Base-by-base conservation (phyloP, 176 grass and related monocot genomes). In the Eragrostis curvula region DNA sequence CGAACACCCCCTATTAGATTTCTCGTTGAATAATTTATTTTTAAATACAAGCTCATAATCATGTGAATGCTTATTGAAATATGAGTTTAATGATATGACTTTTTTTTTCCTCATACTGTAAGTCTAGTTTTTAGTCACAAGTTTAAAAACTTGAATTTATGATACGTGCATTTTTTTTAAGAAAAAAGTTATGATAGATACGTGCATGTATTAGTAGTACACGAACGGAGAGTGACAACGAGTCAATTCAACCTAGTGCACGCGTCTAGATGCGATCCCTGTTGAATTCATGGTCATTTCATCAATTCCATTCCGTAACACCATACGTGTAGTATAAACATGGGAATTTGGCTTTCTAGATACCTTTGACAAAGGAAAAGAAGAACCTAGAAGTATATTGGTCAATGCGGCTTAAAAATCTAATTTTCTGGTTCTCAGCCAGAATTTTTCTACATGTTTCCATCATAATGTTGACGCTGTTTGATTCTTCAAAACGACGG, bases 241-340 rank as follows among this genome's bases (percentile, higher is more conserved):
- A 39, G 77, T 63, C 45, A 53, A 30, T 46, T 51, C 30, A 5
- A 66, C 6, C 25, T 68, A 66, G 75, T 73, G 55, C 47, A 39
- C 36, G 11, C 25, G 44, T 66, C 84, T 56, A 66, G 56, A 73
- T 32, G 48, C 0, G 16, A 15, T 36, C 12, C 18, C 14, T 43
- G 67, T 66, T 80, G 68, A 80, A 86, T 66, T 53, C 57, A 39
- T 9, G 23, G 2, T 56, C 48, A 3, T 42, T 79, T 55, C 56
- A 58, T 58, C n/a, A 3, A 5, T 23, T n/a, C 8, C 11, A 18
- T 27, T 63, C n/a, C 12, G 3, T 10, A 32, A 21, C 0, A 21
- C 29, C 29, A 13, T 15, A 61, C 36, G 45, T 57, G 45, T 36
- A 49, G 16, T 21, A 52, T 32, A 36, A 36, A 64, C 5, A 6